Percentiles rank a stretch among this genome's conserved stretches.
Evolutionary conservation across 441 rosid species (phyloP).

Genomic region (Populus hybrid): DNA sequence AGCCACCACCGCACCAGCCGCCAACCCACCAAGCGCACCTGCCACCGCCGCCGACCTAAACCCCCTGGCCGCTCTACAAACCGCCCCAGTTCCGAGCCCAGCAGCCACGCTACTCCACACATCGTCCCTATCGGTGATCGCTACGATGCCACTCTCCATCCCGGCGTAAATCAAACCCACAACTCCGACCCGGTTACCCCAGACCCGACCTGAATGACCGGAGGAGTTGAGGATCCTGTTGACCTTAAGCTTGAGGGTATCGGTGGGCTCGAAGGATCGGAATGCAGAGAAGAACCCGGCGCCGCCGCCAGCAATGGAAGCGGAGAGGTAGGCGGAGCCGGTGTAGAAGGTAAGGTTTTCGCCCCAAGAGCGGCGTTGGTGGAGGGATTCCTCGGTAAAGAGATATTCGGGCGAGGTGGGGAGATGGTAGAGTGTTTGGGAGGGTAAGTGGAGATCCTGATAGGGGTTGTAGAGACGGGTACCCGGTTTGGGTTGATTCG

Average conservation of each 20-base stretch:
- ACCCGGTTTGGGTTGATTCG: slow-evolving; percentile 40
- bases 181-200: slow-evolving; percentile 84
- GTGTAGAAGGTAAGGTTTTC: slow-evolving; percentile 94
- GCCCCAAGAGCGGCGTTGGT: slow-evolving; percentile 95
- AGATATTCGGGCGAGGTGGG: slow-evolving; percentile 95
- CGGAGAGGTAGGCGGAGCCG: slow-evolving; percentile 70
- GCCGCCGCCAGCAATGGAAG: slow-evolving; percentile 59
- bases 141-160: slow-evolving; percentile 72
- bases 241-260: slow-evolving; percentile 72
- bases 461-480: slow-evolving; percentile 83
- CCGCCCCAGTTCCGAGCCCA: slow-evolving; percentile 87
- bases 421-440: slow-evolving; percentile 62
- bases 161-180: slow-evolving; percentile 79
- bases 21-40: slow-evolving; percentile 84
- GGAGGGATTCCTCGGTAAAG: slow-evolving; percentile 73
- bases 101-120: slow-evolving; percentile 89
- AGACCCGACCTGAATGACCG: slow-evolving; percentile 70
- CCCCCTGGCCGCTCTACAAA: slow-evolving; percentile 85
- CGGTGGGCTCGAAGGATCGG: slow-evolving; percentile 66
- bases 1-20: slow-evolving; percentile 74
- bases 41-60: slow-evolving; percentile 93
- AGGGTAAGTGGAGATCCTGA: slow-evolving; percentile 58
- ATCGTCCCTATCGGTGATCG: slow-evolving; percentile 67
- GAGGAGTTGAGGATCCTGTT: slow-evolving; percentile 75
- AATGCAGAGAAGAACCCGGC: slow-evolving; percentile 51